Conservation (phyloP, 495 filamentous ascomycete species). For the Opeltia flavorubescens region DNA sequence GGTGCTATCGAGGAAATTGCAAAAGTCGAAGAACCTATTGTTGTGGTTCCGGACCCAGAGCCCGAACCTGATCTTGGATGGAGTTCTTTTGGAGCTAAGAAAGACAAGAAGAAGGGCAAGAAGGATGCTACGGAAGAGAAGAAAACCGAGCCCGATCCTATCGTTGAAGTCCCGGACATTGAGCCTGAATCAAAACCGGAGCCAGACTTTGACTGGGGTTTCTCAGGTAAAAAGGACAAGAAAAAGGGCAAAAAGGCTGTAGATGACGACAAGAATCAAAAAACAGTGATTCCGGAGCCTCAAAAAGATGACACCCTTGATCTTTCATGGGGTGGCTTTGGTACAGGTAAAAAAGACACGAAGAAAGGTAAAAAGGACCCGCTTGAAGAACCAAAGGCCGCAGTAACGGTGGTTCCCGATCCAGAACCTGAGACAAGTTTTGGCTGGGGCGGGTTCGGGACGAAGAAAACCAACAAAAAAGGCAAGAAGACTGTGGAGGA, state of each 20-base stretch:
- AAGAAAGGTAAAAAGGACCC: conserved; percentile 19
- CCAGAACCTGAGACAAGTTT: not conserved
- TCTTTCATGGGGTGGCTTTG: conserved; percentile 5
- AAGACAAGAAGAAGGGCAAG: conserved; percentile 16
- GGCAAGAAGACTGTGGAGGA: not conserved
- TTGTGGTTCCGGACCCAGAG: conserved; percentile 9
- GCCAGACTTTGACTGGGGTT: conserved; percentile 20
- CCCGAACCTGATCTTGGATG: conserved; percentile 9
- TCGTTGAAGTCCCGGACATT: not conserved
- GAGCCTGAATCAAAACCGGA: conserved; percentile 13
- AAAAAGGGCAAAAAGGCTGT: conserved; percentile 26
- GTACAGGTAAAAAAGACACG: conserved; percentile 11
- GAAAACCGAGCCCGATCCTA: conserved; percentile 11
- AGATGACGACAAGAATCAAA: conserved; percentile 20
- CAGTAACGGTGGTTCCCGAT: not conserved
- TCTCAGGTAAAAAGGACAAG: conserved; percentile 21
- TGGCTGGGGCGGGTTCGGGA: not conserved
- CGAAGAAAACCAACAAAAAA: conserved; percentile 15
- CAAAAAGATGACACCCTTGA: conserved; percentile 7
- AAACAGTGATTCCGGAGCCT: conserved; percentile 15
- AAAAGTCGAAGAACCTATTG: not conserved
- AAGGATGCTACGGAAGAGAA: conserved; percentile 24
- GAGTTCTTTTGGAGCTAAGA: conserved; percentile 10
- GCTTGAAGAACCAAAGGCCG: conserved; percentile 11
- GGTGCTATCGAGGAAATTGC: conserved; percentile 20